A percentile compares a stretch with the other conserved stretches of the same genome.
Conservation (phyloP, 2,329 filamentous ascomycete genomes). For the Triangularia setosa region DNA sequence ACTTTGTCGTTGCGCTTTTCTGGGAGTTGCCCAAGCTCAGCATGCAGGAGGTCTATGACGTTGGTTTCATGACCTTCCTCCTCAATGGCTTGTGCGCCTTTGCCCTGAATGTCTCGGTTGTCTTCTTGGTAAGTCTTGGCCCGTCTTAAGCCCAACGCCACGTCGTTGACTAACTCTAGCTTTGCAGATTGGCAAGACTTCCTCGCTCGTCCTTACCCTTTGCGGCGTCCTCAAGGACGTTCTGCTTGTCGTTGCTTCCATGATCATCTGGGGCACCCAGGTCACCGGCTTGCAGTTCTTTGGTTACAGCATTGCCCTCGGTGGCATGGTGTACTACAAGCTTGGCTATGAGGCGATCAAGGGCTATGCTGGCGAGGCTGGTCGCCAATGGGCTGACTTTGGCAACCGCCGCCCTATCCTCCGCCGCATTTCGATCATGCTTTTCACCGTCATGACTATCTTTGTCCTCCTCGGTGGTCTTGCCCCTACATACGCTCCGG, state of each 20-base stretch:
- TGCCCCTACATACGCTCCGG: constrained; percentile 56
- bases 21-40: constrained; percentile 69
- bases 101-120: constrained; percentile 77
- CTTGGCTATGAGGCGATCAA: constrained; percentile 79
- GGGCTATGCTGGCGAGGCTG: constrained; percentile 68
- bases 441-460: constrained; percentile 56
- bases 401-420: constrained; percentile 71
- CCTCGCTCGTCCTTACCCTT: constrained; percentile 78
- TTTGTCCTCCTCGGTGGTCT: constrained; percentile 68
- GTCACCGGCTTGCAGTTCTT: constrained; percentile 75
- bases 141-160: not conserved
- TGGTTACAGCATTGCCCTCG: constrained; percentile 75
- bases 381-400: constrained; percentile 81
- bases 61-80: constrained; percentile 69
- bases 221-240: constrained; percentile 88
- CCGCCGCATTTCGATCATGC: constrained; percentile 73
- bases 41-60: constrained; percentile 66
- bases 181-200: constrained; percentile 79
- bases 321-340: constrained; percentile 82
- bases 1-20: constrained; percentile 67
- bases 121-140: constrained; percentile 68
- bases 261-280: constrained; percentile 76
- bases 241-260: constrained; percentile 72
- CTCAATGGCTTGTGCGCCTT: constrained; percentile 76
- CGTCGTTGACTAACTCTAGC: constrained; percentile 27